These are phyloP conservation scores for Dictyostelium citrinum DNA, from an alignment of 78 protist species.

Conservation along the genomic window DNA sequence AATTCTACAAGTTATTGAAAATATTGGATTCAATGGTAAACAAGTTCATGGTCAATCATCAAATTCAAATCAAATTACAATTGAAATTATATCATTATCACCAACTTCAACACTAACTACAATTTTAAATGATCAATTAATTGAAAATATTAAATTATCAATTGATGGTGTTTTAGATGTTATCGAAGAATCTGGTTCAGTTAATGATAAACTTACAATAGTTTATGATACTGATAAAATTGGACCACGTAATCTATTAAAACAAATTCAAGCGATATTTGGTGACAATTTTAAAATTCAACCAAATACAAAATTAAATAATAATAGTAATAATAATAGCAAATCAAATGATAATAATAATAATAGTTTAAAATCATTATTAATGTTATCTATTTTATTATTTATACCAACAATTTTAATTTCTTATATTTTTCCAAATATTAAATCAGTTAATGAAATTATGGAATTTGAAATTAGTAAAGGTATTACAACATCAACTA, in stretches of 20 bases:
- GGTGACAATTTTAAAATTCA: not conserved
- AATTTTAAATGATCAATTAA: not conserved
- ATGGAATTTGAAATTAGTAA: not conserved
- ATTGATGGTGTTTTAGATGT: not conserved
- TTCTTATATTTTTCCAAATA: not conserved
- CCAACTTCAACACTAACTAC: not conserved
- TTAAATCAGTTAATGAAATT: not conserved
- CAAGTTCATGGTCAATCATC: constrained; percentile 18
- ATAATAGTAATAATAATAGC: not conserved
- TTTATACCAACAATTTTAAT: constrained; percentile 26
- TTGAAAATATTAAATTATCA: not conserved
- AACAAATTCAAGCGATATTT: not conserved
- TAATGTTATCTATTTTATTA: not conserved
- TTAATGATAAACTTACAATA: not conserved
- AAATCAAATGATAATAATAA: not conserved
- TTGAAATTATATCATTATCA: not conserved
- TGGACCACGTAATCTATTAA: constrained; percentile 37
- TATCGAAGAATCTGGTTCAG: not conserved
- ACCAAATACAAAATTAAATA: not conserved
- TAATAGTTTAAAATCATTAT: not conserved
- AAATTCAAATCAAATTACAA: not conserved
- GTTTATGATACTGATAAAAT: constrained; percentile 5
- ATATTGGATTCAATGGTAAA: constrained; percentile 14
- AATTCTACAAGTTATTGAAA: not conserved
- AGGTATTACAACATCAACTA: not conserved